Base-by-base conservation (phyloP, 1,139 yeast genomes). In the Yamadazyma aaseri region DNA sequence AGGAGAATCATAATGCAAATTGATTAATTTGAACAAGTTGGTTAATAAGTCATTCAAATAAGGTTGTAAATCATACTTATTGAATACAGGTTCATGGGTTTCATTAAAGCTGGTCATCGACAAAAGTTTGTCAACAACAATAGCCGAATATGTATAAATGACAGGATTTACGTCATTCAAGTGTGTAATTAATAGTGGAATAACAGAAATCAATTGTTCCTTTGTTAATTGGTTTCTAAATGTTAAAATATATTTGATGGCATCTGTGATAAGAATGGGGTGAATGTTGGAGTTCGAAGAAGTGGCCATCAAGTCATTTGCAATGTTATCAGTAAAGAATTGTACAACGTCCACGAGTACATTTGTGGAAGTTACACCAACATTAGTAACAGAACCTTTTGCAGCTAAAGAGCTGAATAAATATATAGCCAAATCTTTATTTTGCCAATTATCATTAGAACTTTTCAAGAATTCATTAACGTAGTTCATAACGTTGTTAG, bases 141-240 rank as follows among this genome's bases (percentile, higher is more conserved):
- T 83, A 2, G 98, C 90, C 2, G 97, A 80, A 54, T 90, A 94
- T 0, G 98, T 90, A 59, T 85, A 87, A 13, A 90, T 95, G 28
- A 89, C 96, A 36, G 86, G 85, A 44, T 86, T 86, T 10, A 60
- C 49, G 15, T 69, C 65, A 26, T 73, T 68, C 45, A 85, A 72
- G 53, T 86, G 92, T 14, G 72, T 70, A 6, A 89, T 79, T 44
- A 94, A 67, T 30, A 87, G 61, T n/a, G 96, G 95, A 52, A 94
- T 71, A 1, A 95, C 81, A 38, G 86, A 81, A 10, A 78, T 56
- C 23, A 94, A 63, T 58, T 92, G 97, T 9, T 76, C 83, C 52
- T 89, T 90, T 5, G 94, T 86, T 40, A 94, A 71, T 63, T 94
- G 97, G 56, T 92, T 90, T 66, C 98, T 78, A 63, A 94, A 94